Evolutionary conservation across 2,329 filamentous ascomycete genomes (phyloP), one percentile per base, ranked within the genome.

Genomic region (Beauveria pseudobassiana): DNA sequence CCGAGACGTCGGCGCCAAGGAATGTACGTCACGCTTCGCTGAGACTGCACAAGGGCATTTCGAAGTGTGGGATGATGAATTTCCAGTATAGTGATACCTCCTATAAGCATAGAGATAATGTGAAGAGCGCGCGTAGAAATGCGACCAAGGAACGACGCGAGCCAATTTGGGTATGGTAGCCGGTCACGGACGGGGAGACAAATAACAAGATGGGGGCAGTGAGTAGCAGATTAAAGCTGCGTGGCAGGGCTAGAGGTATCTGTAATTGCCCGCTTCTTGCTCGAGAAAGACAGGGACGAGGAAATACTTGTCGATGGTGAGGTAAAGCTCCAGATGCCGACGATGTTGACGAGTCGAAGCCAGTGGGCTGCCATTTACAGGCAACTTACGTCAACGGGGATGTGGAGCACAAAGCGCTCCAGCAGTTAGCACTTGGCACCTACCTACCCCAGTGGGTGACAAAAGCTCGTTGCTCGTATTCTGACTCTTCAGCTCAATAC

Each of bases 381-480:
- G 56, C 56, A 24, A 59, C 57, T 59, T 59, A 59, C 57, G 48
- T 59, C 57, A 59, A 59, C 57, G 57, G 48, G 43, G 57, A 51
- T 26, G 57, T 51, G 57, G 57, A 52, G 38, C 38, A 22, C 22
- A 16, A 12, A n/a, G 54, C 42, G 14, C 38, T 45, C 24, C 48
- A 52, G 53, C 51, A n/a, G 2, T 14, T 24, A n/a, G 12, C n/a
- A 5, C 38, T 45, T 26, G 42, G 42, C 42, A 56, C 53, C 42
- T 55, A 12, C 28, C 5, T 34, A 38, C 34, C 34, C 34, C 34
- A 38, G 34, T 10, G 34, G 12, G 12, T 16, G 34, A 38, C 34
- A 38, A 38, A 38, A 38, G 12, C 16, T 16, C 5, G 14, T 16
- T 16, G 34, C 14, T 38, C 34, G 12, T 14, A 16, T 38, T 16